These are phyloP conservation scores for Cyclotella kingstonii DNA, from an alignment of 108 stramenopile genomes.

Conservation along the genomic window DNA sequence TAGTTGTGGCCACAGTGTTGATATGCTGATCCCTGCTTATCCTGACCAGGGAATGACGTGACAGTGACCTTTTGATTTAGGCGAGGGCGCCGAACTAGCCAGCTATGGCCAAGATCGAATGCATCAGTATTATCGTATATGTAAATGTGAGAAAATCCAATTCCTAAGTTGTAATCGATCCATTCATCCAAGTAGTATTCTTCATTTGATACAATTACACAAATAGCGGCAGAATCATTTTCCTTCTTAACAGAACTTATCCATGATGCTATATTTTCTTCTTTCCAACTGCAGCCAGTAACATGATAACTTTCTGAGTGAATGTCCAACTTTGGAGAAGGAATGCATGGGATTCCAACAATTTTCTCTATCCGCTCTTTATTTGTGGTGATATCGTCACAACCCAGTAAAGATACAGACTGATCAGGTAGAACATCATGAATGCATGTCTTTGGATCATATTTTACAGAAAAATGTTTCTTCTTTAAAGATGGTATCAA, in stretches of 20 bases:
- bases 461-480: neutral
- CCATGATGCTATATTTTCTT: neutral
- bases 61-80: conserved; percentile 13
- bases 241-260: neutral
- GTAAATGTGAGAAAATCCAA: conserved; percentile 53
- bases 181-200: conserved; percentile 59
- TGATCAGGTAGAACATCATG: conserved; percentile 8
- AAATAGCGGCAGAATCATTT: conserved; percentile 9
- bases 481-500: neutral
- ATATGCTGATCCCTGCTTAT: conserved; percentile 29
- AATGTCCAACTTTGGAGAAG: neutral
- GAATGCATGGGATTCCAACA: neutral
- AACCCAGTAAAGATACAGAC: conserved; percentile 1
- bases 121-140: conserved; percentile 52
- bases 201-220: conserved; percentile 21
- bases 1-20: conserved; percentile 28
- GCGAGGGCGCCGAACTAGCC: conserved; percentile 28
- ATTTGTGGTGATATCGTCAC: neutral
- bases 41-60: conserved; percentile 30
- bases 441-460: neutral
- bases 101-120: conserved; percentile 35
- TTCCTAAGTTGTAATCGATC: conserved; percentile 51
- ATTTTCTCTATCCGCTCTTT: conserved; percentile 7
- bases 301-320: neutral
- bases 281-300: conserved; percentile 1